Evolutionary conservation across 352 stramenopile species (phyloP).

Genomic region (Pythium angustatum): DNA sequence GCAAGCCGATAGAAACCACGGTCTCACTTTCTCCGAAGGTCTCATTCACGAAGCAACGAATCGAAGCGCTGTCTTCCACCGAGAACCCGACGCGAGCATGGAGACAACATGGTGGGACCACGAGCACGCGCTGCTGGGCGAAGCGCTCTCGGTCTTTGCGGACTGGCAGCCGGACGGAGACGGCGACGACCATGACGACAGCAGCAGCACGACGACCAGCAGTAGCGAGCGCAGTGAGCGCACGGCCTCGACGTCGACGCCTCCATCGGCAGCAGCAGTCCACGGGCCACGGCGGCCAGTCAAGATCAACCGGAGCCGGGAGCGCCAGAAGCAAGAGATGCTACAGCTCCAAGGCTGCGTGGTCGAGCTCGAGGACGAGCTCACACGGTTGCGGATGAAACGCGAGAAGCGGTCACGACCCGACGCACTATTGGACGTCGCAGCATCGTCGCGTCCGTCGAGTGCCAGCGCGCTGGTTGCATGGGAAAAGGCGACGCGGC

Average conservation of each 20-base stretch:
- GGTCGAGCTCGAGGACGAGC: conserved; percentile 6
- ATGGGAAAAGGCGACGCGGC: conserved; percentile 3
- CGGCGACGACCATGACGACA: not conserved
- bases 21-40: not conserved
- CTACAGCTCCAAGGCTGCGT: not conserved
- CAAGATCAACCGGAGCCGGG: conserved; percentile 17
- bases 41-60: not conserved
- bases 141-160: conserved; percentile 7
- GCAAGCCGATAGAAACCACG: not conserved
- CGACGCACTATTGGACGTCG: not conserved
- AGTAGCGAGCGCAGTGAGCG: not conserved
- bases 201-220: not conserved
- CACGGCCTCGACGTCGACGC: not conserved
- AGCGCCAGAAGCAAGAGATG: conserved; percentile 14
- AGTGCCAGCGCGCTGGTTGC: not conserved
- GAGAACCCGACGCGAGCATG: not conserved
- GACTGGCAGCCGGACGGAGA: not conserved
- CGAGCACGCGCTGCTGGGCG: conserved; percentile 1
- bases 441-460: no score
- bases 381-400: not conserved
- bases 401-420: not conserved
- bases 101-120: conserved; percentile 3
- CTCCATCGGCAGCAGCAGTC: not conserved
- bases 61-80: not conserved
- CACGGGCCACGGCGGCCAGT: not conserved